Percentiles rank a stretch among this genome's conserved stretches.
phyloP scores from a whole-genome alignment of 2,329 filamentous ascomycete genomes.

The Colletotrichum limetticola region DNA sequence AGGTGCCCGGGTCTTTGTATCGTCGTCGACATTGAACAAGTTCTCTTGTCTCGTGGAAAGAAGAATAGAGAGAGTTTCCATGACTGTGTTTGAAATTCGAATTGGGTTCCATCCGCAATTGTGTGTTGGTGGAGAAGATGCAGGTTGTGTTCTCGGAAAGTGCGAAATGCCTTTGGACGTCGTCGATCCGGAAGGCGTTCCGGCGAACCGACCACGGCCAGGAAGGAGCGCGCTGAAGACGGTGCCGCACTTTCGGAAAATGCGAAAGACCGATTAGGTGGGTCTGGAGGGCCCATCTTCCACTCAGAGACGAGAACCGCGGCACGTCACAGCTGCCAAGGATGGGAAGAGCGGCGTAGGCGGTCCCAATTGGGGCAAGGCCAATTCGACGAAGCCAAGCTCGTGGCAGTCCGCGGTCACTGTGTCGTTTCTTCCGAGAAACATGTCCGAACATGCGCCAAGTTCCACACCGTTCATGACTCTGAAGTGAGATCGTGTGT shows the following conservation, averaged over 20 bases:
- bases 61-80: not conserved
- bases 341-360: not conserved
- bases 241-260: constrained; percentile 25
- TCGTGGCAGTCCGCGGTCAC: not conserved
- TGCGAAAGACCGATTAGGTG: constrained; percentile 18
- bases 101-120: not conserved
- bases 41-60: not conserved
- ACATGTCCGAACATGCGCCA: not conserved
- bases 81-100: not conserved
- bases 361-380: not conserved
- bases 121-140: not conserved
- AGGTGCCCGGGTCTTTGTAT: not conserved
- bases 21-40: not conserved
- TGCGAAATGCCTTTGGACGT: not conserved
- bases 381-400: not conserved
- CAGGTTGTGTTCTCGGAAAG: constrained; percentile 4
- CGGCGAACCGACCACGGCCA: not conserved
- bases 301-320: not conserved
- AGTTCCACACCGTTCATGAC: not conserved
- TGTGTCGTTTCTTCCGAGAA: not conserved
- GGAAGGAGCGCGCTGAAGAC: not conserved
- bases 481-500: not conserved
- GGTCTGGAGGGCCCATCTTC: not conserved
- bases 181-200: not conserved
- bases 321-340: not conserved